A percentile compares a stretch with the other conserved stretches of the same genome.
phyloP scores from a whole-genome alignment of 2,329 filamentous ascomycete genomes.

The Sporothrix schenckii region DNA sequence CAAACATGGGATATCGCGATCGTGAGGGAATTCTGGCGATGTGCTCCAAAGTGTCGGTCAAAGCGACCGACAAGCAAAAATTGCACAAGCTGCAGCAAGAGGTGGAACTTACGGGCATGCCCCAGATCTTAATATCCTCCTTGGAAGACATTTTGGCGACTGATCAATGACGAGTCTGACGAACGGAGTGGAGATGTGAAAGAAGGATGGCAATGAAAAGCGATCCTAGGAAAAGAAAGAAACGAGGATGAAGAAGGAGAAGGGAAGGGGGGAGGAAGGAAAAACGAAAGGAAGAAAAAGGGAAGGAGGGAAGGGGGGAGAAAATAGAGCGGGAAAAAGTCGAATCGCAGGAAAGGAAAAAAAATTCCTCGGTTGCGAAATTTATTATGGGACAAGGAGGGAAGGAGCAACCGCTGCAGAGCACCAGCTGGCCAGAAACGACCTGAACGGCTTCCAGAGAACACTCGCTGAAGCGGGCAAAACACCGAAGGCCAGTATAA shows the following conservation, averaged over 20 bases:
- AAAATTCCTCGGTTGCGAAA: conserved; percentile 47
- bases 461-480: conserved; percentile 19
- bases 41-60: conserved; percentile 30
- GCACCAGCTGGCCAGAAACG: conserved; percentile 6
- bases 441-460: conserved; percentile 3
- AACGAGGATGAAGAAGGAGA: conserved; percentile 44
- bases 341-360: conserved; percentile 39
- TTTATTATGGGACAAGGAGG: conserved; percentile 33
- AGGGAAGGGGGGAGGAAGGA: conserved; percentile 13
- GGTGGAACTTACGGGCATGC: conserved; percentile 64
- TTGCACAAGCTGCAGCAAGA: background rate
- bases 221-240: conserved; percentile 39
- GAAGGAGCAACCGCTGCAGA: conserved; percentile 25
- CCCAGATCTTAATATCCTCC: conserved; percentile 62
- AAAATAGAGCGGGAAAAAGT: conserved; percentile 11
- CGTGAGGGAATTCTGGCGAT: conserved; percentile 40
- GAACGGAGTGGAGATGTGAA: conserved; percentile 45
- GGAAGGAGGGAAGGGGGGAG: conserved; percentile 16
- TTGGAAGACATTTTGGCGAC: conserved; percentile 58
- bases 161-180: conserved; percentile 50
- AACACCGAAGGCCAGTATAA: conserved; percentile 12
- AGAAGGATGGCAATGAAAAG: conserved; percentile 35
- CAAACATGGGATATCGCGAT: conserved; percentile 9
- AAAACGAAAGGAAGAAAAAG: conserved; percentile 24
- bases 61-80: conserved; percentile 39